Evolutionary conservation across 768 basidiomycete genomes (phyloP).

Genomic region (Tricholoma terreum): DNA sequence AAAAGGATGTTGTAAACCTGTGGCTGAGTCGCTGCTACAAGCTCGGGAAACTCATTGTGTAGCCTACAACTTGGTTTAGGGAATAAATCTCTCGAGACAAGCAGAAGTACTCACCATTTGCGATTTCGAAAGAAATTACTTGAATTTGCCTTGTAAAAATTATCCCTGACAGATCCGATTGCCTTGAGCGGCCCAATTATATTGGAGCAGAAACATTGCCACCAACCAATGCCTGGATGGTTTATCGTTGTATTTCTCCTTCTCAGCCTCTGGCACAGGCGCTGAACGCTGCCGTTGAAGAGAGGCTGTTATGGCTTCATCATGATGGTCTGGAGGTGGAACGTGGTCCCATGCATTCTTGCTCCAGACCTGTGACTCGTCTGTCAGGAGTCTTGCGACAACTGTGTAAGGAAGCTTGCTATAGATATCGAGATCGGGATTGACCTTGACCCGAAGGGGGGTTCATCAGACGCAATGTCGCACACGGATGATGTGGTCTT

Average conservation of each 20-base stretch:
- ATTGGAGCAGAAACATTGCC: not conserved
- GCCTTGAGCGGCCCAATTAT: slow-evolving; percentile 14
- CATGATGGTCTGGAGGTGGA: slow-evolving; percentile 77
- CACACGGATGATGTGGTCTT: slow-evolving; percentile 65
- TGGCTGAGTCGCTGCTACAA: slow-evolving; percentile 63
- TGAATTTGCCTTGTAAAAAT: slow-evolving; percentile 84
- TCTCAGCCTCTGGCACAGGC: slow-evolving; percentile 75
- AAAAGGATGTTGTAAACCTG: slow-evolving; percentile 40
- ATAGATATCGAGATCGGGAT: slow-evolving; percentile 5
- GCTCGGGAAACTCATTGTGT: slow-evolving; percentile 91
- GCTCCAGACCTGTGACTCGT: slow-evolving; percentile 73
- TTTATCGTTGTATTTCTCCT: slow-evolving; percentile 66
- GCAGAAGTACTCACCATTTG: slow-evolving; percentile 58
- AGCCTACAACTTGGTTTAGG: slow-evolving; percentile 49
- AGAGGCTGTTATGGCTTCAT: slow-evolving; percentile 64
- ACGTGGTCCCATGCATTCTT: slow-evolving; percentile 95
- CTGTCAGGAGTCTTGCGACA: slow-evolving; percentile 58
- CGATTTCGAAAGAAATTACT: slow-evolving; percentile 93
- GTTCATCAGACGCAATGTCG: slow-evolving; percentile 50
- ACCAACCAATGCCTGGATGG: slow-evolving; percentile 71
- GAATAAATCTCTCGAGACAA: not conserved
- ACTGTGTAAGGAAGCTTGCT: not conserved
- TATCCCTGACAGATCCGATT: slow-evolving; percentile 59
- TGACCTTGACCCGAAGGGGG: slow-evolving; percentile 72
- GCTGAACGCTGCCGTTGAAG: slow-evolving; percentile 65